A percentile compares a stretch with the other conserved stretches of the same genome.
These are phyloP conservation scores for Oidiodendron maius DNA, from an alignment of 495 filamentous ascomycete genomes.

Conservation along the genomic window DNA sequence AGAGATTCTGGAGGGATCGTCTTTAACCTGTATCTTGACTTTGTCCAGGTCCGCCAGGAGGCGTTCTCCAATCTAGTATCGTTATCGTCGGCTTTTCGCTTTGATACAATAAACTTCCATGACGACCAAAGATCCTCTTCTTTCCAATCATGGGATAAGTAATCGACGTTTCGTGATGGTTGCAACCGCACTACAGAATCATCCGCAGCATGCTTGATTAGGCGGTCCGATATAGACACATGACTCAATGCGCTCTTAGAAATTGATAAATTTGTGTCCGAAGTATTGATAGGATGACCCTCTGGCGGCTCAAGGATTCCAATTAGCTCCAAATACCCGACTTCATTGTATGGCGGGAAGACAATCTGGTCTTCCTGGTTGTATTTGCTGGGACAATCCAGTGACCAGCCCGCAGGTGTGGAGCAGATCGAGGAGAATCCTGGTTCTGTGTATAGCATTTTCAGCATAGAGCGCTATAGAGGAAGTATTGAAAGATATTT, in stretches of 20 bases:
- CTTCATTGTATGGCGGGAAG: conserved; percentile 53
- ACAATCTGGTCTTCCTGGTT: conserved; percentile 43
- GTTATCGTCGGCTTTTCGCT: conserved; percentile 72
- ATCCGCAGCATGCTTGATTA: conserved; percentile 58
- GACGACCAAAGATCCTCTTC: conserved; percentile 98
- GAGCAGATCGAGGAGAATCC: conserved; percentile 15
- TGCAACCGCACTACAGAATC: conserved; percentile 73
- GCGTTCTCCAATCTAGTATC: conserved; percentile 85
- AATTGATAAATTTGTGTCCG: conserved; percentile 36
- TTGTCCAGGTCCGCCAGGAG: conserved; percentile 95
- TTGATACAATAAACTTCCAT: conserved; percentile 84
- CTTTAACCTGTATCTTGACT: conserved; percentile 74
- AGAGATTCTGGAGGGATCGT: conserved; percentile 47
- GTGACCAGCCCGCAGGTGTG: conserved; percentile 55
- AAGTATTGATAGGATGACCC: conserved; percentile 34
- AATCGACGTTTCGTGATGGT: conserved; percentile 91
- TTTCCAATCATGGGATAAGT: conserved; percentile 88
- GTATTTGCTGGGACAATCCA: conserved; percentile 46
- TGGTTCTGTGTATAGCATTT: conserved; percentile 10
- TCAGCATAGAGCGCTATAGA: too few relatives aligned
- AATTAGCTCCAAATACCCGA: conserved; percentile 33
- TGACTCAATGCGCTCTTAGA: conserved; percentile 35
- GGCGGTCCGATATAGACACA: conserved; percentile 35
- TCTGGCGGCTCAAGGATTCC: conserved; percentile 43
- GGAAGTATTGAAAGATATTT: too few relatives aligned